These are phyloP conservation scores for Cryptosporidium muris DNA, from an alignment of 169 alveolate genomes.

Conservation along the genomic window DNA sequence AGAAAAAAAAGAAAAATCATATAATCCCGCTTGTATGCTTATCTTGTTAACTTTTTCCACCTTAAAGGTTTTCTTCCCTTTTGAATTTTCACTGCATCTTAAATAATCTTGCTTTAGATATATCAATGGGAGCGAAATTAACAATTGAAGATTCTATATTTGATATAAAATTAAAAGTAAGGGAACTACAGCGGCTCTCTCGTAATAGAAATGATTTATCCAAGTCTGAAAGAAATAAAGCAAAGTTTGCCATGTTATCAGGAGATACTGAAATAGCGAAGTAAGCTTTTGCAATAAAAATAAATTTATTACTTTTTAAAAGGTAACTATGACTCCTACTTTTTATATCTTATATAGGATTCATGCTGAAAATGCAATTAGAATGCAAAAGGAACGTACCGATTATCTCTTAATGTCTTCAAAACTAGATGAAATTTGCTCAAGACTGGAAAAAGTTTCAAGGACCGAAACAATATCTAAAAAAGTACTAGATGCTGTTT, in stretches of 20 bases:
- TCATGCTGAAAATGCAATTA: conserved; percentile 56
- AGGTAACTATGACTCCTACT: not conserved
- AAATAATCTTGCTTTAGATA: not conserved
- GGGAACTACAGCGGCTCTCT: conserved; percentile 50
- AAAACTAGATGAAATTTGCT: conserved; percentile 39
- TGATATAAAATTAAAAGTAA: conserved; percentile 47
- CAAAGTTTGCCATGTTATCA: conserved; percentile 50
- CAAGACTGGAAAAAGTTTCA: conserved; percentile 53
- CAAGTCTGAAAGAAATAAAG: conserved; percentile 46
- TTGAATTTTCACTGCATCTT: not conserved
- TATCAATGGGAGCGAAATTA: conserved; percentile 35
- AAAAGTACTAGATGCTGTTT: conserved; percentile 27
- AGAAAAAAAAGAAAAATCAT: not conserved
- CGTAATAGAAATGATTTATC: conserved; percentile 43
- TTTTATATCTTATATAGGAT: not conserved
- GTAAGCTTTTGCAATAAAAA: conserved; percentile 13
- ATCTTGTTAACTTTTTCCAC: not conserved
- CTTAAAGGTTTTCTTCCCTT: not conserved
- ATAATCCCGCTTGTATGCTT: not conserved
- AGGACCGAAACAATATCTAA: conserved; percentile 43
- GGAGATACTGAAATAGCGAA: conserved; percentile 33
- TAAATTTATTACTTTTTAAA: not conserved
- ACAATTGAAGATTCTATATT: conserved; percentile 67
- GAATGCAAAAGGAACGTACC: conserved; percentile 42
- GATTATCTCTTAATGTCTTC: conserved; percentile 55